Percentiles rank a stretch among this genome's conserved stretches.
Evolutionary conservation across 257 asterid species (phyloP).

Genomic region (Salvia rosmarinus): DNA sequence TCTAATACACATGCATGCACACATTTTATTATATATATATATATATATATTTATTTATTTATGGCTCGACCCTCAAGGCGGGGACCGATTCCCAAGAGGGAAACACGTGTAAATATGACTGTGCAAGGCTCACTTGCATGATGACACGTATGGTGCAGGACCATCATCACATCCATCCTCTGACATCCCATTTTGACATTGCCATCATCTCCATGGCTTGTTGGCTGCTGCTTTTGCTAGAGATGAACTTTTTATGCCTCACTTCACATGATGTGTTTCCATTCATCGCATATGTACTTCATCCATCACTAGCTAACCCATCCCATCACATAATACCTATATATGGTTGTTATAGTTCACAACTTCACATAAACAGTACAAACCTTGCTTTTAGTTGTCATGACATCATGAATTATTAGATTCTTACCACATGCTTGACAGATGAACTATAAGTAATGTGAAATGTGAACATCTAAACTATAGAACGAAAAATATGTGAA

Average conservation of each 20-base stretch:
- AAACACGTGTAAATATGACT: conserved; percentile 35
- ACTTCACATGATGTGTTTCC: conserved; percentile 15
- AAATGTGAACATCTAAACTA: neutral
- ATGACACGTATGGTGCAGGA: conserved; percentile 28
- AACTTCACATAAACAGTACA: no score
- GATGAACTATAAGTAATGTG: neutral
- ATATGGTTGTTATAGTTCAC: no score
- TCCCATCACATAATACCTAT: no score
- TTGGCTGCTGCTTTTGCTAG: neutral
- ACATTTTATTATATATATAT: neutral
- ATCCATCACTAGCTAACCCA: no score
- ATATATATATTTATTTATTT: neutral
- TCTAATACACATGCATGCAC: conserved; percentile 15
- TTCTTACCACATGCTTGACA: no score
- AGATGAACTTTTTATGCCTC: neutral
- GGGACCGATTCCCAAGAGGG: conserved; percentile 45
- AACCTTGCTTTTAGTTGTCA: no score
- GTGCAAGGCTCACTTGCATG: neutral
- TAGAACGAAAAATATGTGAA: neutral
- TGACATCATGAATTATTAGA: no score
- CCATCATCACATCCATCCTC: conserved; percentile 22
- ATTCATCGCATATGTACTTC: neutral
- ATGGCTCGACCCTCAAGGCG: conserved; percentile 57
- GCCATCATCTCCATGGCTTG: neutral
- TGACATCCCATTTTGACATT: conserved; percentile 31